Evolutionary conservation across 495 filamentous ascomycete genomes (phyloP), one percentile per base, ranked within the genome.

Genomic region (Melanomma pulvis-pyrius): DNA sequence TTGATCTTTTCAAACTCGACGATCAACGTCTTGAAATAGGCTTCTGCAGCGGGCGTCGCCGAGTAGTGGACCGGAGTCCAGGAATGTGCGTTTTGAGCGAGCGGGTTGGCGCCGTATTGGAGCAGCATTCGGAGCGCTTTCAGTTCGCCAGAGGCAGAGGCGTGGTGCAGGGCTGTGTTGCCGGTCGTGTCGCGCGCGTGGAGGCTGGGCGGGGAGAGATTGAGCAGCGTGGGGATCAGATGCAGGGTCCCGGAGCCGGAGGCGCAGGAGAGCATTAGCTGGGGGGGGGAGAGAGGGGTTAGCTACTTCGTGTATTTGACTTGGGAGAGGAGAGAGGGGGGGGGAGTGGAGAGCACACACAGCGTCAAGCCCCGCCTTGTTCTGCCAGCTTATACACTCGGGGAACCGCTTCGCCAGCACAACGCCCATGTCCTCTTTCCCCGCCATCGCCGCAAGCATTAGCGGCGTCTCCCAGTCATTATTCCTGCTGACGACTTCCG

Each of bases 111-210:
- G 12, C 90, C 90, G 12, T 82, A 82, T 2, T 84, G 83, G 24
- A 94, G 79, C 24, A 96, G 76, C 24, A 89, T 86, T 46, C 91
- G 82, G 53, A 93, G 76, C 2, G 89, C 86, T 63, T 90, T 86
- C 39, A 92, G 76, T 69, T 91, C 85, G 15, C 91, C 91, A 70
- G 88, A 81, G 4, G 84, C 84, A 46, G 78, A 81, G 9, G 85
- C 85, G 71, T 85, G 81, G 63, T 96, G 91, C 59, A 94, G 81
- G 13, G 90, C 86, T 22, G 90, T 93, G 71, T 93, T 92, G 12
- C 91, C 91, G 22, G 86, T 80, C 12, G 76, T 66, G 73, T 96
- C 91, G 77, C 75, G 34, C 69, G 73, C 32, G 34, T 2, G 29
- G 21, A 57, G 50, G 52, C 64, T 61, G 1, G 51, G 3, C 2